Evolutionary conservation across 2,329 filamentous ascomycete species (phyloP).

Genomic region (Xylariales sp.): DNA sequence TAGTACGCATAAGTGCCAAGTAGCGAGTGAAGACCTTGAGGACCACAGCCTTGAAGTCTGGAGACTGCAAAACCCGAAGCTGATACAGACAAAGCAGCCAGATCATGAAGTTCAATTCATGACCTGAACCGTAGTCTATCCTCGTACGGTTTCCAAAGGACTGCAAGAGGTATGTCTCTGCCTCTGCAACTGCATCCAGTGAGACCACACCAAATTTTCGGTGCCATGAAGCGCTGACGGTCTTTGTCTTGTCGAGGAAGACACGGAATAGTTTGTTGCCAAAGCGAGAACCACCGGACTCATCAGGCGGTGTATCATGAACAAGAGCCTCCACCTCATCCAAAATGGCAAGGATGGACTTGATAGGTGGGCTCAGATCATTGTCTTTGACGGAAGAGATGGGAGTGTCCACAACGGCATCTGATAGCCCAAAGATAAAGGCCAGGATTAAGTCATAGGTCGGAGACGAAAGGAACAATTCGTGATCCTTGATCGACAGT

Average conservation of each 20-base stretch:
- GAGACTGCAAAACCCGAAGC: conserved; percentile 56
- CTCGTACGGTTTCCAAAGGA: conserved; percentile 81
- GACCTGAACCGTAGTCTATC: conserved; percentile 95
- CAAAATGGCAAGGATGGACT: conserved; percentile 64
- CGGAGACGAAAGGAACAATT: conserved; percentile 72
- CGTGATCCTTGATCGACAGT: conserved; percentile 73
- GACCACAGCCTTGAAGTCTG: conserved; percentile 70
- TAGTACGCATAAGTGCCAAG: conserved; percentile 75
- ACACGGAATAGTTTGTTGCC: conserved; percentile 88
- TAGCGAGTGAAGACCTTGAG: conserved; percentile 79
- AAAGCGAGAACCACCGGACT: conserved; percentile 85
- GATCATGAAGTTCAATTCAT: conserved; percentile 94
- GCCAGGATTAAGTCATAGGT: conserved; percentile 72
- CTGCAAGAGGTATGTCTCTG: conserved; percentile 74
- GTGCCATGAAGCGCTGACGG: conserved; percentile 59
- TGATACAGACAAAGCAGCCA: conserved; percentile 95
- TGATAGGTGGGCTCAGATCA: conserved; percentile 55
- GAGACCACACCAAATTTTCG: conserved; percentile 48
- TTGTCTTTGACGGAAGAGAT: conserved; percentile 56
- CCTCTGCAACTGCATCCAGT: conserved; percentile 58
- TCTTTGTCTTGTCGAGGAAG: conserved; percentile 67
- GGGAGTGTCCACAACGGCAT: conserved; percentile 68
- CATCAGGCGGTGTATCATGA: conserved; percentile 68
- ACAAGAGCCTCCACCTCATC: conserved; percentile 65
- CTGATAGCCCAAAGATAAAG: conserved; percentile 83